Evolutionary conservation across 768 basidiomycete genomes (phyloP).

Genomic region (Trametes cinnabarina): DNA sequence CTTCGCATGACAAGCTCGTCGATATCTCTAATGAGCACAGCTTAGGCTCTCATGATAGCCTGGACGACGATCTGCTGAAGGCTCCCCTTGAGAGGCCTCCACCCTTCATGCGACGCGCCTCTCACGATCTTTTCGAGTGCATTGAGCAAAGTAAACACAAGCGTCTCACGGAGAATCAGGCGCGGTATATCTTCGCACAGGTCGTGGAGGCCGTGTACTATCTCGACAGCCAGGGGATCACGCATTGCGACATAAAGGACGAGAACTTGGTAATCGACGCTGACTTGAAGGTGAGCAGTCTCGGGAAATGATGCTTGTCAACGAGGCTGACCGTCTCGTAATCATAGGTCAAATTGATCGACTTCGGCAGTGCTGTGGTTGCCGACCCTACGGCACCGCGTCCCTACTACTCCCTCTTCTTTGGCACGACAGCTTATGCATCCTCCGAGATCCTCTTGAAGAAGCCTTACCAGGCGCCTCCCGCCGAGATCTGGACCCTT

Average conservation of each 20-base stretch:
- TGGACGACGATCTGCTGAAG: constrained; percentile 9
- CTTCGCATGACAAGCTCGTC: not conserved
- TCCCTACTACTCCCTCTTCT: constrained; percentile 76
- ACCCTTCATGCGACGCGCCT: constrained; percentile 65
- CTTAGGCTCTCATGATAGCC: not conserved
- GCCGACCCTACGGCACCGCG: constrained; percentile 60
- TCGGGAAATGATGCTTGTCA: not conserved
- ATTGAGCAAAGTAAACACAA: constrained; percentile 85
- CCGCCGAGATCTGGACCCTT: constrained; percentile 95
- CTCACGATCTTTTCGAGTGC: constrained; percentile 93
- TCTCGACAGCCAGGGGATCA: constrained; percentile 78
- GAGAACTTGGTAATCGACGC: constrained; percentile 86
- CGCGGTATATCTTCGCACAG: constrained; percentile 82
- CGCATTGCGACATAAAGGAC: constrained; percentile 96
- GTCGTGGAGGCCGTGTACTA: constrained; percentile 84
- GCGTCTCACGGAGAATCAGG: constrained; percentile 72
- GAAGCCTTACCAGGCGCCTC: constrained; percentile 85
- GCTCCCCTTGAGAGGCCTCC: constrained; percentile 19
- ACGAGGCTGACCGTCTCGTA: not conserved
- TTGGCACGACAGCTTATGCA: constrained; percentile 94
- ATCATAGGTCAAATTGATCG: constrained; percentile 87
- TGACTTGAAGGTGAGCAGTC: constrained; percentile 57
- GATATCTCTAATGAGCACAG: not conserved
- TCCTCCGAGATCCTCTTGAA: constrained; percentile 91
- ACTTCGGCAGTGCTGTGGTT: constrained; percentile 88